These are phyloP conservation scores for Tephrocybe sp. DNA, from an alignment of 768 basidiomycete species.

Conservation along the genomic window DNA sequence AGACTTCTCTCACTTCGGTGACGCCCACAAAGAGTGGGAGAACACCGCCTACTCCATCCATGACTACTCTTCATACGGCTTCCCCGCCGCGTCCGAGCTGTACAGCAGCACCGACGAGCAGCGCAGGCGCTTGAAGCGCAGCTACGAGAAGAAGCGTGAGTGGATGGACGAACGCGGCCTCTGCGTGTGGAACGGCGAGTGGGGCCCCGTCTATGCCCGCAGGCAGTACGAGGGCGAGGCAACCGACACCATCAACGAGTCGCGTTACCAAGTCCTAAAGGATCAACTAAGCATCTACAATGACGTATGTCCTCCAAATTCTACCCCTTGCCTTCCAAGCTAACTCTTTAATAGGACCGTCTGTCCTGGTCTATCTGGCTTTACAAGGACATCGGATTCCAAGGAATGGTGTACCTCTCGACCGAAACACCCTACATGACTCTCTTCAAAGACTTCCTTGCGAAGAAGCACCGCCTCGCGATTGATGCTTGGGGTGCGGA, in stretches of 20 bases:
- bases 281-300: constrained; percentile 77
- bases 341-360: constrained; percentile 42
- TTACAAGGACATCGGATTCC: constrained; percentile 86
- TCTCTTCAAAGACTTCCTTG: constrained; percentile 66
- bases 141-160: constrained; percentile 72
- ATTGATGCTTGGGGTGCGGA: constrained; percentile 81
- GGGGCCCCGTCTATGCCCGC: constrained; percentile 80
- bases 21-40: constrained; percentile 59
- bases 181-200: constrained; percentile 82
- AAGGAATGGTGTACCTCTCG: constrained; percentile 80
- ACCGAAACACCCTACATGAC: constrained; percentile 70
- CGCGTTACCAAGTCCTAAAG: constrained; percentile 63
- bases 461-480: constrained; percentile 77
- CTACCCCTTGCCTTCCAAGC: background rate
- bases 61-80: constrained; percentile 75
- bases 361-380: constrained; percentile 86
- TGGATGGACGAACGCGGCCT: constrained; percentile 72
- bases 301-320: constrained; percentile 33
- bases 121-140: constrained; percentile 46
- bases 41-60: constrained; percentile 81
- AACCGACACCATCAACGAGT: constrained; percentile 67
- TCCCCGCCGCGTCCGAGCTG: constrained; percentile 56
- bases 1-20: constrained; percentile 73
- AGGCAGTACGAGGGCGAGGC: constrained; percentile 55
- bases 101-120: constrained; percentile 59